A percentile compares a stretch with the other conserved stretches of the same genome.
phyloP scores from a whole-genome alignment of 768 basidiomycete genomes.

The Amanita muscaria region DNA sequence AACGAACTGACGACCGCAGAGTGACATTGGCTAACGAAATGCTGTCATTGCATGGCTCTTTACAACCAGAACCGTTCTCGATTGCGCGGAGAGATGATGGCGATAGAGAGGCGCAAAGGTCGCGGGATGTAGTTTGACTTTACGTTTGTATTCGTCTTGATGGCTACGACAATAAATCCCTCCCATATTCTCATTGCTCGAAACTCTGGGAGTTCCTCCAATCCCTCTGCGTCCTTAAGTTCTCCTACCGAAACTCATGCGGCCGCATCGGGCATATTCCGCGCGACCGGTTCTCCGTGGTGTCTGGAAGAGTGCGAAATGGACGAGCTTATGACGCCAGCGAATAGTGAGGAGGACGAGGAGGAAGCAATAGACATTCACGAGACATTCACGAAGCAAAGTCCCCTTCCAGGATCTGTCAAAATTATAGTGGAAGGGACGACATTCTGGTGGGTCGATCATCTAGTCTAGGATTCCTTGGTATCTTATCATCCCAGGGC shows the following conservation, averaged over 20 bases:
- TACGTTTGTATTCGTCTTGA: not conserved
- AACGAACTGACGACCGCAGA: constrained; percentile 29
- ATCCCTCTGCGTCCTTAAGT: constrained; percentile 72
- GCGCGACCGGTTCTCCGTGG: constrained; percentile 75
- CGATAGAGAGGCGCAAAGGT: constrained; percentile 12
- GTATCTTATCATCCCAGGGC: constrained; percentile 42
- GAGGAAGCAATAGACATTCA: constrained; percentile 74
- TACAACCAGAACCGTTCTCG: constrained; percentile 71
- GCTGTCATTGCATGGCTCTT: constrained; percentile 80
- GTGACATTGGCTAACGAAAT: constrained; percentile 88
- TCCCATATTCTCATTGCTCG: constrained; percentile 86
- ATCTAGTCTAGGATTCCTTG: constrained; percentile 4
- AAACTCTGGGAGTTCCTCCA: constrained; percentile 68
- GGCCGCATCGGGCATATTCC: constrained; percentile 76
- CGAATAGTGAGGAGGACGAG: constrained; percentile 55
- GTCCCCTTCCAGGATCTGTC: constrained; percentile 72
- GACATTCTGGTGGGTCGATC: constrained; percentile 72
- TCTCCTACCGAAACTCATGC: constrained; percentile 86
- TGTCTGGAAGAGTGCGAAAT: constrained; percentile 67
- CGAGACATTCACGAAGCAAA: constrained; percentile 63
- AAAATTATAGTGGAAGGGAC: constrained; percentile 86
- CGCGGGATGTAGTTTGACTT: constrained; percentile 3
- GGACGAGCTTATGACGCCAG: constrained; percentile 61
- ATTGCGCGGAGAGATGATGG: constrained; percentile 15
- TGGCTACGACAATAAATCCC: constrained; percentile 60